Evolutionary conservation across 2,329 filamentous ascomycete genomes (phyloP).

Genomic region (Nigrospora oryzae): DNA sequence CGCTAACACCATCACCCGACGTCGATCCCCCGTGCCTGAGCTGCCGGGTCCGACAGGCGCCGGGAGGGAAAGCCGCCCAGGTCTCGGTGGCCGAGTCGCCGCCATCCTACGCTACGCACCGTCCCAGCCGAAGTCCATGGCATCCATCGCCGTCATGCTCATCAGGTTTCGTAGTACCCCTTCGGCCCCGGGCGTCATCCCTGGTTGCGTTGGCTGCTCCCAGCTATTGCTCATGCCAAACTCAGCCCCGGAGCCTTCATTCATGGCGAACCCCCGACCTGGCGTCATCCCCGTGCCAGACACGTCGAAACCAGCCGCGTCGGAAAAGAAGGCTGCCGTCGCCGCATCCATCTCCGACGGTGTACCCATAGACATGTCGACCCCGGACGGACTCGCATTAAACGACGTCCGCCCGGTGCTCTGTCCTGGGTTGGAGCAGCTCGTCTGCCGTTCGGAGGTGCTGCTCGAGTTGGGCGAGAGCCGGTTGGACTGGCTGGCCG

Average conservation of each 20-base stretch:
- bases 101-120: slow-evolving; percentile 1
- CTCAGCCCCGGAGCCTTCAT: slow-evolving; percentile 25
- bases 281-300: slow-evolving; percentile 21
- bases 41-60: not conserved
- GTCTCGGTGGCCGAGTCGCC: not conserved
- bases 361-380: slow-evolving; percentile 30
- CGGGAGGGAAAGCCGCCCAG: not conserved
- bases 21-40: too few species aligned
- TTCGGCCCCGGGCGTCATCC: slow-evolving; percentile 44
- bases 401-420: slow-evolving; percentile 38
- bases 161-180: slow-evolving; percentile 48
- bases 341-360: slow-evolving; percentile 26
- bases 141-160: slow-evolving; percentile 48
- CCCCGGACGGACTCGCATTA: slow-evolving; percentile 40
- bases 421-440: slow-evolving; percentile 17
- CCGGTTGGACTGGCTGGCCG: slow-evolving; percentile 39
- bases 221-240: slow-evolving; percentile 38
- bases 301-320: slow-evolving; percentile 25
- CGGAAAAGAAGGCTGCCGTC: slow-evolving; percentile 29
- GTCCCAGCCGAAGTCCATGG: slow-evolving; percentile 45
- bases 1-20: too few species aligned
- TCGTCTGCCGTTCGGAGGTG: slow-evolving; percentile 31
- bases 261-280: slow-evolving; percentile 23
- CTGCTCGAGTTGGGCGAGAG: slow-evolving; percentile 52
- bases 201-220: slow-evolving; percentile 32